Conservation (phyloP, 176 grass and related monocot species). For the Areca catechu region DNA sequence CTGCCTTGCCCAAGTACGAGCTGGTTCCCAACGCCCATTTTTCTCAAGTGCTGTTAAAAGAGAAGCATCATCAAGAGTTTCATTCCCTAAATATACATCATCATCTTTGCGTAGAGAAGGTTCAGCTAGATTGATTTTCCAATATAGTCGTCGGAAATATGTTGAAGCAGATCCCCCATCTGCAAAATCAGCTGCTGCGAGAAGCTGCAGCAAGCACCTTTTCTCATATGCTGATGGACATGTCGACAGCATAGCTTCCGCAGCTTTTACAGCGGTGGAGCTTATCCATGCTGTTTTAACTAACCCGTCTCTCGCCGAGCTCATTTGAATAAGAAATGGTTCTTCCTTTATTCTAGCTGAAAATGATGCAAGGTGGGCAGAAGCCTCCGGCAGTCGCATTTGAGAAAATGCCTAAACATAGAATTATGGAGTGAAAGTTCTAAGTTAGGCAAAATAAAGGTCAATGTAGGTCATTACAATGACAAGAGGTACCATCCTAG, state of each 20-base stretch:
- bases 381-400: constrained; percentile 87
- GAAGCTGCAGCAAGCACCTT: constrained; percentile 72
- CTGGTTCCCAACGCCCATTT: constrained; percentile 73
- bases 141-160: constrained; percentile 70
- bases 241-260: constrained; percentile 67
- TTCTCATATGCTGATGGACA: constrained; percentile 88
- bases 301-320: constrained; percentile 41
- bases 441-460: too few relatives aligned
- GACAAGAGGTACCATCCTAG: too few relatives aligned
- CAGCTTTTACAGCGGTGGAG: constrained; percentile 79
- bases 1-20: constrained; percentile 83
- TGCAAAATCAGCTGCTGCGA: constrained; percentile 77
- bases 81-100: constrained; percentile 57
- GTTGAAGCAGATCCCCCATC: constrained; percentile 74
- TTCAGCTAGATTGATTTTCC: constrained; percentile 83
- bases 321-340: constrained; percentile 30
- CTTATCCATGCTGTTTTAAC: constrained; percentile 62
- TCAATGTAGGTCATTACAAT: too few relatives aligned
- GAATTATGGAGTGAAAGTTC: constrained; percentile 2
- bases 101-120: constrained; percentile 53
- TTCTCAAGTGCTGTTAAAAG: constrained; percentile 72
- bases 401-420: constrained; percentile 83
- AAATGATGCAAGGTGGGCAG: constrained; percentile 76
- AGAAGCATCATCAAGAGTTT: constrained; percentile 69
- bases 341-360: constrained; percentile 74